phyloP scores from a whole-genome alignment of 176 grass and related monocot genomes.

The Lolium multiflorum region DNA sequence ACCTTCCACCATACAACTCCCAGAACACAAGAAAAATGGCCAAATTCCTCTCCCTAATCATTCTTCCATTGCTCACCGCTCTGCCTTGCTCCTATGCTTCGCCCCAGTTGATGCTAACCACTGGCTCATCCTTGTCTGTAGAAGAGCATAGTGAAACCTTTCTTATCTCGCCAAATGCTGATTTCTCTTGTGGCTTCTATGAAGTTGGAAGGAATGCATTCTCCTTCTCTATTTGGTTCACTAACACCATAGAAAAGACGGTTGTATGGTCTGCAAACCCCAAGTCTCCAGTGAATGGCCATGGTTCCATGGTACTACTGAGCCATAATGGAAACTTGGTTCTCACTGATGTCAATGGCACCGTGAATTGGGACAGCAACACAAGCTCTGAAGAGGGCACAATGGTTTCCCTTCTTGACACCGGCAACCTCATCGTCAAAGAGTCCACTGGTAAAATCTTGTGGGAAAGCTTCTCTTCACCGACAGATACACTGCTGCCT shows the following conservation, averaged over 20 bases:
- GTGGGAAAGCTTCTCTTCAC: conserved; percentile 77
- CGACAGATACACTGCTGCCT: conserved; percentile 67
- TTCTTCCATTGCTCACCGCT: conserved; percentile 41
- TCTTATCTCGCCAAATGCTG: conserved; percentile 51
- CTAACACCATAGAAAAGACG: conserved; percentile 39
- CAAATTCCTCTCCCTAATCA: conserved; percentile 23
- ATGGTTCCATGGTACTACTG: conserved; percentile 55
- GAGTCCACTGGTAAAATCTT: conserved; percentile 26
- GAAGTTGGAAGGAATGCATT: conserved; percentile 60
- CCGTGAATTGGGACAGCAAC: conserved; percentile 56
- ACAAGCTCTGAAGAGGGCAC: conserved; percentile 35
- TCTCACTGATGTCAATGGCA: conserved; percentile 66
- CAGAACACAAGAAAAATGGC: conserved; percentile 39
- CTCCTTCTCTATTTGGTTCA: conserved; percentile 79
- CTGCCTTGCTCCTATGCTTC: conserved; percentile 43
- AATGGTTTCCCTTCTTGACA: conserved; percentile 53
- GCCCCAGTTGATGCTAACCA: conserved; percentile 12
- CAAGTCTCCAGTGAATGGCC: conserved; percentile 56
- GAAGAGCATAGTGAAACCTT: conserved; percentile 47
- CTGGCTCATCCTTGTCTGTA: conserved; percentile 43
- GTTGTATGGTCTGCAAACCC: conserved; percentile 77
- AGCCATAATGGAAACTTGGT: conserved; percentile 51
- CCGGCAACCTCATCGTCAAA: conserved; percentile 69
- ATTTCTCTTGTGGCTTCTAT: conserved; percentile 76
- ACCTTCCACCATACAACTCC: background rate